Percentiles rank a stretch among this genome's conserved stretches.
Evolutionary conservation across 179 eudicot species (phyloP).

Genomic region (Beta lomatogona): DNA sequence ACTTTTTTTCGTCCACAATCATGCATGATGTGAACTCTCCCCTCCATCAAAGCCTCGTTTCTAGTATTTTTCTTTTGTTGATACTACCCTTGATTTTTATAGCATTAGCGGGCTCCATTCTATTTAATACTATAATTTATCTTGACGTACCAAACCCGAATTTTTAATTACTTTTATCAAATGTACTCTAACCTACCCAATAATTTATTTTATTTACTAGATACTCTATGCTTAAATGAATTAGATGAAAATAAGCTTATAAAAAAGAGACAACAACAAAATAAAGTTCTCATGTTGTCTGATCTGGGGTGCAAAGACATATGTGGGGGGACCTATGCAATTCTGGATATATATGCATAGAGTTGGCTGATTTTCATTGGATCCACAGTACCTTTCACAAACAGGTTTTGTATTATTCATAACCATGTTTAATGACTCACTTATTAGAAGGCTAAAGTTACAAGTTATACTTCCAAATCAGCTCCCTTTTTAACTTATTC

Average conservation of each 20-base stretch:
- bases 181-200: conserved; percentile 16
- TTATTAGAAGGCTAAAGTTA: background rate
- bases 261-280: background rate
- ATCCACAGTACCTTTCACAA: conserved; percentile 7
- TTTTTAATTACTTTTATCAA: background rate
- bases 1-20: conserved; percentile 25
- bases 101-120: conserved; percentile 20
- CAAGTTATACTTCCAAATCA: background rate
- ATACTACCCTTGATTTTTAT: background rate
- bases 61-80: background rate
- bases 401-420: background rate
- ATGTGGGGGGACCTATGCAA: conserved; percentile 9
- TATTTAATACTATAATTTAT: conserved; percentile 15
- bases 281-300: conserved; percentile 9
- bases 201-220: conserved; percentile 4
- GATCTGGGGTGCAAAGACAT: conserved; percentile 15
- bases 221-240: background rate
- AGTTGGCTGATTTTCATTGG: background rate
- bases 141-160: conserved; percentile 19
- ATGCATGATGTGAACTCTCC: conserved; percentile 21
- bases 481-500: background rate
- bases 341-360: background rate
- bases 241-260: background rate
- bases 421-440: background rate
- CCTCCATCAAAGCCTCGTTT: conserved; percentile 2